A percentile compares a stretch with the other conserved stretches of the same genome.
These are phyloP conservation scores for Cylindrotheca fusiformis DNA, from an alignment of 108 stramenopile genomes.

Conservation along the genomic window DNA sequence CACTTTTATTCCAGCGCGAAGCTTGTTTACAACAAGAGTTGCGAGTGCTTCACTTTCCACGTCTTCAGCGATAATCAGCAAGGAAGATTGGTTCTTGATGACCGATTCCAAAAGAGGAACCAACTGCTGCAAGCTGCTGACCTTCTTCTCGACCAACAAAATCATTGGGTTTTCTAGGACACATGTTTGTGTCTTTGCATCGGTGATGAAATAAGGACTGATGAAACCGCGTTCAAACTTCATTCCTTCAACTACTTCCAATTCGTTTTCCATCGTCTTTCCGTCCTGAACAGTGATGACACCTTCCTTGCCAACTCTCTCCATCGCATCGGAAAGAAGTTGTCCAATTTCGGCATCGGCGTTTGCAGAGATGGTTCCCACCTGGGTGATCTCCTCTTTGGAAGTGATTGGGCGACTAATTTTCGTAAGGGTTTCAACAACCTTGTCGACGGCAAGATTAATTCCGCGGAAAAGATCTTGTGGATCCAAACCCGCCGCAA, in stretches of 20 bases:
- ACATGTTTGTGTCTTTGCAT: constrained; percentile 95
- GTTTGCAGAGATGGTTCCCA: constrained; percentile 99
- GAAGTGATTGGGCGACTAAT: constrained; percentile 94
- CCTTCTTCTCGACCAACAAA: constrained; percentile 99
- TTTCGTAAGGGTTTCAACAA: constrained; percentile 83
- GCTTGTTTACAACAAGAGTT: constrained; percentile 99
- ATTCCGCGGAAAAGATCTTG: constrained; percentile 96
- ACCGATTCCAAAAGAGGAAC: constrained; percentile 93
- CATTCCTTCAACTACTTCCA: constrained; percentile 99
- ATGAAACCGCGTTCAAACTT: constrained; percentile 99
- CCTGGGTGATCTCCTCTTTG: constrained; percentile 97
- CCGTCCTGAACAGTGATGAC: constrained; percentile 99
- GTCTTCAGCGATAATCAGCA: constrained; percentile 98
- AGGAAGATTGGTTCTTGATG: constrained; percentile 90
- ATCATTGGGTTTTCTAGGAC: constrained; percentile 97
- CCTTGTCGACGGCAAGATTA: constrained; percentile 90
- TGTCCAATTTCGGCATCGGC: constrained; percentile 92
- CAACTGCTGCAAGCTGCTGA: constrained; percentile 93
- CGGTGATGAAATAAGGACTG: constrained; percentile 99
- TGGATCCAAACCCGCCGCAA: constrained; percentile 99
- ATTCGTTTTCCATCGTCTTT: constrained; percentile 98
- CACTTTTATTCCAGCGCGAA: constrained; percentile 98
- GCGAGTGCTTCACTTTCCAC: constrained; percentile 99
- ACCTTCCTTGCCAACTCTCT: constrained; percentile 98
- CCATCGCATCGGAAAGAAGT: constrained; percentile 98